These are phyloP conservation scores for Macadamia tetraphylla DNA, from an alignment of 164 flowering plant genomes.

Conservation along the genomic window DNA sequence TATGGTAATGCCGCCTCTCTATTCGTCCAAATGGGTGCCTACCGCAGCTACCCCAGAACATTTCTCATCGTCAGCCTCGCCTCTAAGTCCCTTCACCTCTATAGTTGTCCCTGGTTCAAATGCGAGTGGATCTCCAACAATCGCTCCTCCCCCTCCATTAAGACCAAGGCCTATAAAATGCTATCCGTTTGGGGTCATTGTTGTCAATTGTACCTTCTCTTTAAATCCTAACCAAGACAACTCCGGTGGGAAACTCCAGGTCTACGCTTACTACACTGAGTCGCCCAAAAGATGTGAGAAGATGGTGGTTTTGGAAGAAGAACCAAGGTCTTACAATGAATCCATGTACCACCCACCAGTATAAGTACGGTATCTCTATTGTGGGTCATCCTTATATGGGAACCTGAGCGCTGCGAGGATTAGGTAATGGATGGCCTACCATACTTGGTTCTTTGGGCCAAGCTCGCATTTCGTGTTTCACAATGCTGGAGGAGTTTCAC, in stretches of 20 bases:
- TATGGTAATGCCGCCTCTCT: constrained; percentile 56
- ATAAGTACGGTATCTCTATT: constrained; percentile 51
- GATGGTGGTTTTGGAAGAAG: constrained; percentile 43
- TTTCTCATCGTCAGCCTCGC: constrained; percentile 62
- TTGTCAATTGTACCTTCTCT: constrained; percentile 59
- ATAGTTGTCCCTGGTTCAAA: constrained; percentile 49
- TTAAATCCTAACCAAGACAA: constrained; percentile 40
- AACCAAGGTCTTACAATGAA: constrained; percentile 35
- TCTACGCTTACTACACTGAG: constrained; percentile 44
- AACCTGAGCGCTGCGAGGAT: constrained; percentile 43
- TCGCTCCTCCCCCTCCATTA: constrained; percentile 16
- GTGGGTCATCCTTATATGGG: constrained; percentile 66
- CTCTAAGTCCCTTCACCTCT: constrained; percentile 65
- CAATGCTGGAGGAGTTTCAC: constrained; percentile 55
- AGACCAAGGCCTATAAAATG: constrained; percentile 43
- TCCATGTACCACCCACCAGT: constrained; percentile 40
- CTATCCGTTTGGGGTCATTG: constrained; percentile 78
- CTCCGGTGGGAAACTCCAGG: constrained; percentile 47
- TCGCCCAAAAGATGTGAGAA: constrained; percentile 37
- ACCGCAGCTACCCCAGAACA: constrained; percentile 53
- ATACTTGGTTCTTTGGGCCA: constrained; percentile 55
- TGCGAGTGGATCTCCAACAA: constrained; percentile 55
- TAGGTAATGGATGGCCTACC: constrained; percentile 73
- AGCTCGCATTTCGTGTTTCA: constrained; percentile 61
- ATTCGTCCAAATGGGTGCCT: constrained; percentile 65